Evolutionary conservation across 345 rosid genomes (phyloP).

Genomic region (Boechera retrofracta): DNA sequence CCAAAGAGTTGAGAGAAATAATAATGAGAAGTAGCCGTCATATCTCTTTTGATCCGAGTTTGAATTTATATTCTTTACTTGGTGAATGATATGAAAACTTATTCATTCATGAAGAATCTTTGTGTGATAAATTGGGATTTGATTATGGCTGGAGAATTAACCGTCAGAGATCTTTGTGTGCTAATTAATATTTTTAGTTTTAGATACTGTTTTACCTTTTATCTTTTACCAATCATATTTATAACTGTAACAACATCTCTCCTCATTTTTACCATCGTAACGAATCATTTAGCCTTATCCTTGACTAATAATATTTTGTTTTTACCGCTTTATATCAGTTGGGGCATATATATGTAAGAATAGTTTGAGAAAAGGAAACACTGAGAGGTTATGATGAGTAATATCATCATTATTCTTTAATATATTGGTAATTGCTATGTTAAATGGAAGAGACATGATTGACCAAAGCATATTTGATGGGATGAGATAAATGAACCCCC

Average conservation of each 20-base stretch:
- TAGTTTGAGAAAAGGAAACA: conserved; percentile 24
- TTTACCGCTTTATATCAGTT: conserved; percentile 19
- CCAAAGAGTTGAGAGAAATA: background rate
- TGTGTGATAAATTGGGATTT: too few species aligned
- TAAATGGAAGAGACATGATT: conserved; percentile 44
- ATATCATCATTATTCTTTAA: conserved; percentile 25
- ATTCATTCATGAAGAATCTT: background rate
- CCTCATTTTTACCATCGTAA: too few species aligned
- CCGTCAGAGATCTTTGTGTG: too few species aligned
- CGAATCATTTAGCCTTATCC: too few species aligned
- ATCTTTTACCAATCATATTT: too few species aligned
- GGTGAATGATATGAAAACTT: background rate
- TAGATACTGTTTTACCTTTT: too few species aligned
- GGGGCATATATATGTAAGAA: background rate
- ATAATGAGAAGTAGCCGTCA: background rate
- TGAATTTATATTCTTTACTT: background rate
- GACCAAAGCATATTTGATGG: conserved; percentile 39
- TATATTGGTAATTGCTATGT: conserved; percentile 29
- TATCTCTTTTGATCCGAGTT: background rate
- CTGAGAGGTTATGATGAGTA: conserved; percentile 32
- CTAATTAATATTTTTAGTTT: too few species aligned
- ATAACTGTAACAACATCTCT: too few species aligned
- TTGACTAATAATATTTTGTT: too few species aligned
- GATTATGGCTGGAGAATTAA: too few species aligned
- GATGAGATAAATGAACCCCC: conserved; percentile 41